phyloP scores from a whole-genome alignment of 352 stramenopile species.

The Blastocystis sp. region DNA sequence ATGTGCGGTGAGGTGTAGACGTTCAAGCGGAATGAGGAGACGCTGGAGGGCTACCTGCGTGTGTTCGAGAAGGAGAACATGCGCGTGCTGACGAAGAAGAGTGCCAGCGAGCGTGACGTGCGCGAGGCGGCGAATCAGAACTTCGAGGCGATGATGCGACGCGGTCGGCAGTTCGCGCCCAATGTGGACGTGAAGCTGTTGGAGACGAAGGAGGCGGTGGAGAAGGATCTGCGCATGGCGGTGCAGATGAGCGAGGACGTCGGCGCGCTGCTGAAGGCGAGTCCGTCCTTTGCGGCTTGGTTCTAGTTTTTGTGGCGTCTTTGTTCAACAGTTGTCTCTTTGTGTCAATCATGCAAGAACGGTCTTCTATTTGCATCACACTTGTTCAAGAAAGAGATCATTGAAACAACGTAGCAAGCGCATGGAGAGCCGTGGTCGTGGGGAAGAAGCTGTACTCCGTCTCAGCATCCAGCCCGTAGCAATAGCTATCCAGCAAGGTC shows the following conservation, averaged over 20 bases:
- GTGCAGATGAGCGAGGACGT: constrained; percentile 34
- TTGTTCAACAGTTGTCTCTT: background rate
- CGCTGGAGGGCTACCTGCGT: background rate
- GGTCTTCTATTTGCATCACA: background rate
- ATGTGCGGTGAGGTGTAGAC: constrained; percentile 4
- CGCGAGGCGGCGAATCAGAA: background rate
- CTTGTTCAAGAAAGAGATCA: background rate
- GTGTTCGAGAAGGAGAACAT: constrained; percentile 34
- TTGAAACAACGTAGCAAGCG: constrained; percentile 14
- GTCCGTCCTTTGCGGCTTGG: constrained; percentile 47
- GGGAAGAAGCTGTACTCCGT: constrained; percentile 55
- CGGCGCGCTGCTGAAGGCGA: background rate
- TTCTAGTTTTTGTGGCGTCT: constrained; percentile 27
- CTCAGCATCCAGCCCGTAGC: background rate
- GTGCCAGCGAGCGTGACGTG: background rate
- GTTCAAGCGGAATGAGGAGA: constrained; percentile 62
- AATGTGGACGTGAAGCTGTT: constrained; percentile 2
- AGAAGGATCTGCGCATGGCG: background rate
- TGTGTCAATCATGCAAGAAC: background rate
- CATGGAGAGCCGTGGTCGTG: background rate
- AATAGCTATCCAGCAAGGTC: background rate
- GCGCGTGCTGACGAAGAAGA: background rate
- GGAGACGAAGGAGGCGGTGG: constrained; percentile 23
- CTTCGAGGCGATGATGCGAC: background rate
- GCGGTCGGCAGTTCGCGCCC: constrained; percentile 13